Evolutionary conservation across 2,329 filamentous ascomycete species (phyloP).

Genomic region (Aphanoascus verrucosus): DNA sequence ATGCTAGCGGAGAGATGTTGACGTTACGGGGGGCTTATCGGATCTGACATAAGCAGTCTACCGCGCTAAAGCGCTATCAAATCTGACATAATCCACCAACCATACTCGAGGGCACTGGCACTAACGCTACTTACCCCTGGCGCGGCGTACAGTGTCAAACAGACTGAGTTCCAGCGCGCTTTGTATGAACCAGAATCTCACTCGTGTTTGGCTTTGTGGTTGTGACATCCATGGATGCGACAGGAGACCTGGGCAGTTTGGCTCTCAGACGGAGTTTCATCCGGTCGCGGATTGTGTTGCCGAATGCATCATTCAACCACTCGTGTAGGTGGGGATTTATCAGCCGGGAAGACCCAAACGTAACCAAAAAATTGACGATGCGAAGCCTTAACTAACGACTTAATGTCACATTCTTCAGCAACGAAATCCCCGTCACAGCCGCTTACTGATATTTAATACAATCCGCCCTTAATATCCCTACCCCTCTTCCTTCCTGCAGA

Average conservation of each 20-base stretch:
- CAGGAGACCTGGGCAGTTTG: not conserved
- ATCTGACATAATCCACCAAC: not conserved
- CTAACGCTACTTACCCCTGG: not conserved
- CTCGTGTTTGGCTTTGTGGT: not conserved
- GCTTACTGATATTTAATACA: not conserved
- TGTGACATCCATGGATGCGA: not conserved
- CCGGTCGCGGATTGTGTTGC: constrained; percentile 2
- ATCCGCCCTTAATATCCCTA: not conserved
- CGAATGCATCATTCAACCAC: not conserved
- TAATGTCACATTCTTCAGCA: constrained; percentile 1
- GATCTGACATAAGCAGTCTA: too few species aligned
- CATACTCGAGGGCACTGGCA: not conserved
- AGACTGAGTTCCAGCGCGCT: not conserved
- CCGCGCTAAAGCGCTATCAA: too few species aligned
- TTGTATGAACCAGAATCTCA: not conserved
- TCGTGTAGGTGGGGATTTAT: not conserved
- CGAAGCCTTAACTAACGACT: not conserved
- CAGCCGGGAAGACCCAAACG: not conserved
- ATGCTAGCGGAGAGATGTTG: too few species aligned
- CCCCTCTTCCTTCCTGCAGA: constrained; percentile 3
- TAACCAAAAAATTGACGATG: not conserved
- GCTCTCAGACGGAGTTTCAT: not conserved
- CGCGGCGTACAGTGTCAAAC: not conserved
- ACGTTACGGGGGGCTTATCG: too few species aligned
- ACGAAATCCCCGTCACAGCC: not conserved